These are phyloP conservation scores for Hypsizygus marmoreus DNA, from an alignment of 768 basidiomycete genomes.

Conservation along the genomic window DNA sequence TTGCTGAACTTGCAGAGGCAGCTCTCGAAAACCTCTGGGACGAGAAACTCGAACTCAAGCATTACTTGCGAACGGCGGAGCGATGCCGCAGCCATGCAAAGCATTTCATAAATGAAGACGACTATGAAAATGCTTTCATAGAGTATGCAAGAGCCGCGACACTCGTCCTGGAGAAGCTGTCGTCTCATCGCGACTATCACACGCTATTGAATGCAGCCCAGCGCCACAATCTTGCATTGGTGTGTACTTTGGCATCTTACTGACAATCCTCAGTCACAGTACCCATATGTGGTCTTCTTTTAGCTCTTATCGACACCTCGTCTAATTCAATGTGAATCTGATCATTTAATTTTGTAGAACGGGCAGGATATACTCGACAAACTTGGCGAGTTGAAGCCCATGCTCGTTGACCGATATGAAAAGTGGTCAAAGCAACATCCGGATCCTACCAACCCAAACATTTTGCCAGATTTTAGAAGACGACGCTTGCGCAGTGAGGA, in stretches of 20 bases:
- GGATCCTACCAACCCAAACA: slow-evolving; percentile 30
- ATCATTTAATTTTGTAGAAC: slow-evolving; percentile 17
- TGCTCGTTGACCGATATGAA: slow-evolving; percentile 64
- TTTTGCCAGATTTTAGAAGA: slow-evolving; percentile 24
- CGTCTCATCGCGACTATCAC: slow-evolving; percentile 67
- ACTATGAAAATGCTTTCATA: slow-evolving; percentile 74
- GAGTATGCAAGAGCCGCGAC: slow-evolving; percentile 74
- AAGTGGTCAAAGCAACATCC: slow-evolving; percentile 53
- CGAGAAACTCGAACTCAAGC: slow-evolving; percentile 59
- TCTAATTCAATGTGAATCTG: slow-evolving; percentile 6
- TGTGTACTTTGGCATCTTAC: slow-evolving; percentile 40
- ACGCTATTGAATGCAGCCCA: slow-evolving; percentile 57
- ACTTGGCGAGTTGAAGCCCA: slow-evolving; percentile 64
- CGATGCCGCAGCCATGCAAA: slow-evolving; percentile 58
- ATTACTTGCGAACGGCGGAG: slow-evolving; percentile 68
- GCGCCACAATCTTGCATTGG: slow-evolving; percentile 66
- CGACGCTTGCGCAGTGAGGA: slow-evolving; percentile 14
- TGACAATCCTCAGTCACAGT: neutral
- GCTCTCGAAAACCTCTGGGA: slow-evolving; percentile 62
- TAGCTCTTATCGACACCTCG: neutral
- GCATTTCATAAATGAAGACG: slow-evolving; percentile 44
- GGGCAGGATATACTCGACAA: slow-evolving; percentile 66
- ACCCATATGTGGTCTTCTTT: slow-evolving; percentile 2
- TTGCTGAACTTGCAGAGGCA: slow-evolving; percentile 64
- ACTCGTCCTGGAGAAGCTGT: slow-evolving; percentile 78